Evolutionary conservation across 306 rosid genomes (phyloP).

Genomic region (Quercus variabilis): DNA sequence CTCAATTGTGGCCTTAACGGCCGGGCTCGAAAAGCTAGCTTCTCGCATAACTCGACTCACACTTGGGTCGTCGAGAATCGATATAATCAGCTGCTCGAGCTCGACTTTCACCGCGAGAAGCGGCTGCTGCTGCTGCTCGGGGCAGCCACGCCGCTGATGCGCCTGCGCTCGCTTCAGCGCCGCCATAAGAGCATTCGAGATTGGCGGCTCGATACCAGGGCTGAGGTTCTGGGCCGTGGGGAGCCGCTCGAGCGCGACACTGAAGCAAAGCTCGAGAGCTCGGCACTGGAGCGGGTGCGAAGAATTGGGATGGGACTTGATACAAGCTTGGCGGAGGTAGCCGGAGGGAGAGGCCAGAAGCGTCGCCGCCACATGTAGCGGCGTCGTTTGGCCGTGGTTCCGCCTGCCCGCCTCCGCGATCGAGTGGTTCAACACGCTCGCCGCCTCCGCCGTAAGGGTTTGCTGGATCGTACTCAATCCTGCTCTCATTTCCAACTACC

Average conservation of each 20-base stretch:
- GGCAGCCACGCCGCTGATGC: constrained; percentile 95
- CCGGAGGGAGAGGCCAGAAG: constrained; percentile 76
- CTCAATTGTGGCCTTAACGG: constrained; percentile 83
- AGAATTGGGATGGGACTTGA: constrained; percentile 92
- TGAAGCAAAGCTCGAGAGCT: constrained; percentile 91
- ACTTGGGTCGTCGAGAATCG: constrained; percentile 94
- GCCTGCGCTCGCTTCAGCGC: constrained; percentile 96
- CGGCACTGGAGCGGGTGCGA: constrained; percentile 98
- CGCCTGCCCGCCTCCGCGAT: constrained; percentile 92
- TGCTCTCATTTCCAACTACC: constrained; percentile 74
- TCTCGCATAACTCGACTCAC: constrained; percentile 97
- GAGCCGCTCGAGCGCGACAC: constrained; percentile 84
- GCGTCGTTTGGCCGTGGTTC: constrained; percentile 95
- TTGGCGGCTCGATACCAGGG: constrained; percentile 73
- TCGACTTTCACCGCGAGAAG: constrained; percentile 91
- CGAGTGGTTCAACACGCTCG: constrained; percentile 79
- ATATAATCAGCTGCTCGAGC: constrained; percentile 86
- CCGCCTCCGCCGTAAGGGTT: constrained; percentile 98
- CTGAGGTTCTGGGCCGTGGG: constrained; percentile 77
- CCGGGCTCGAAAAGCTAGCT: constrained; percentile 91
- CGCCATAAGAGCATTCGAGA: constrained; percentile 94
- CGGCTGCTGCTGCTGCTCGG: constrained; percentile 96
- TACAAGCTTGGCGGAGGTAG: constrained; percentile 85
- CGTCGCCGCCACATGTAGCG: constrained; percentile 92
- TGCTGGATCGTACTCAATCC: constrained; percentile 93